These are phyloP conservation scores for Quercus dentata DNA, from an alignment of 306 rosid species.

Conservation along the genomic window DNA sequence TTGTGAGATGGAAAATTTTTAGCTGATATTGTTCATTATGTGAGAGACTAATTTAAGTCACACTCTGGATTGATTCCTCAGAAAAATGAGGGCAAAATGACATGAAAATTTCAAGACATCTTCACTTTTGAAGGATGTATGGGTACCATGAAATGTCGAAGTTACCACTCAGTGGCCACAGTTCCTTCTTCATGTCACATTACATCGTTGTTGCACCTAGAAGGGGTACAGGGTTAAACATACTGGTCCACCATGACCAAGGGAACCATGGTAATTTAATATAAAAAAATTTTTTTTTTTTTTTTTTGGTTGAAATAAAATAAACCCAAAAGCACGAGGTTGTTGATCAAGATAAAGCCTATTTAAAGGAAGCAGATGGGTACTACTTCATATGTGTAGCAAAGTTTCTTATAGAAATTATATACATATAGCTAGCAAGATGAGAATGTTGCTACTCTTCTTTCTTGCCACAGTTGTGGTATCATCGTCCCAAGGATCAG, in stretches of 20 bases:
- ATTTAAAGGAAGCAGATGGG: neutral
- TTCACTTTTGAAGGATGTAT: neutral
- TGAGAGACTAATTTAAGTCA: too few species aligned
- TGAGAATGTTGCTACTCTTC: neutral
- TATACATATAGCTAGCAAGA: neutral
- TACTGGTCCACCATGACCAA: neutral
- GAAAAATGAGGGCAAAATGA: neutral
- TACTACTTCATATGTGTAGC: neutral
- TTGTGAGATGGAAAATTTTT: too few species aligned
- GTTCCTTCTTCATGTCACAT: neutral
- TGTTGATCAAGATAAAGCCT: neutral
- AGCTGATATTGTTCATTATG: too few species aligned
- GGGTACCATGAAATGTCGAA: neutral
- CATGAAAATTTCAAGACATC: neutral
- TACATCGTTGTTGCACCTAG: neutral
- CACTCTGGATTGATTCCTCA: neutral
- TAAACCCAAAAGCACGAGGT: too few species aligned
- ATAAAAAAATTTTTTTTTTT: neutral
- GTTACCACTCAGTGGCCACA: neutral
- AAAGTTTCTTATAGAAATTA: neutral
- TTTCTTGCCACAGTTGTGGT: constrained; percentile 14
- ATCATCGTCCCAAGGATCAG: constrained; percentile 15
- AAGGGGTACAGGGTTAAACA: neutral
- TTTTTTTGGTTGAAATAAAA: too few species aligned
- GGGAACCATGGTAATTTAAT: neutral